Evolutionary conservation across 257 asterid species (phyloP).

Genomic region (Jacaranda mimosifolia): DNA sequence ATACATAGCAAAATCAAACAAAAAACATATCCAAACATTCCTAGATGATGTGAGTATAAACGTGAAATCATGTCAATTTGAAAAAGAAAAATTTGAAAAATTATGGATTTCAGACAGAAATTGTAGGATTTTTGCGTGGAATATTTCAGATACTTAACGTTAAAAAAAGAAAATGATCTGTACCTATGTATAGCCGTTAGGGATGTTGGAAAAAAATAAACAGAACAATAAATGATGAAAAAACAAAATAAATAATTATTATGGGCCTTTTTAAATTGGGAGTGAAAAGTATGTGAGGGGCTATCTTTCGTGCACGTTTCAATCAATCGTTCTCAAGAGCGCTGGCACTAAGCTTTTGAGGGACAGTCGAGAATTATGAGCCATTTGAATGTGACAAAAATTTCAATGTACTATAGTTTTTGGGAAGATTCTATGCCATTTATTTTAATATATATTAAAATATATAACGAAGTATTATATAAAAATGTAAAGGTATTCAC

Average conservation of each 20-base stretch:
- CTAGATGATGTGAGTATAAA: too few relatives aligned
- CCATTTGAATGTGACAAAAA: constrained; percentile 32
- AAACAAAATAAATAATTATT: too few relatives aligned
- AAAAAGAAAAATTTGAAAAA: too few relatives aligned
- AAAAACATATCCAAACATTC: too few relatives aligned
- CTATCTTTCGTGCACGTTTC: constrained; percentile 32
- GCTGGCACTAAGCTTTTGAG: constrained; percentile 40
- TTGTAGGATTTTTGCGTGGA: neutral
- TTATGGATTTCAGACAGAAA: too few relatives aligned
- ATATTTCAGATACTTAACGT: too few relatives aligned
- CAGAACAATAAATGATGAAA: neutral
- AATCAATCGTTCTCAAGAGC: constrained; percentile 46
- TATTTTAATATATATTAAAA: too few relatives aligned
- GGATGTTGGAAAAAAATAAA: neutral
- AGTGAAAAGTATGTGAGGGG: neutral
- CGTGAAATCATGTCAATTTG: too few relatives aligned
- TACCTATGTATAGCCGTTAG: neutral
- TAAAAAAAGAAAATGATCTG: neutral
- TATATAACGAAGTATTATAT: too few relatives aligned
- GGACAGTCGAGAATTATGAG: constrained; percentile 38
- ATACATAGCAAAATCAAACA: too few relatives aligned
- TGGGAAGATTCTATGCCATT: too few relatives aligned
- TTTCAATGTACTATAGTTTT: neutral
- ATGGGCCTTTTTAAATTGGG: neutral
- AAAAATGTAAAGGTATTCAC: too few relatives aligned